phyloP scores from a whole-genome alignment of 2,329 filamentous ascomycete species.

The Cladophialophora psammophila region DNA sequence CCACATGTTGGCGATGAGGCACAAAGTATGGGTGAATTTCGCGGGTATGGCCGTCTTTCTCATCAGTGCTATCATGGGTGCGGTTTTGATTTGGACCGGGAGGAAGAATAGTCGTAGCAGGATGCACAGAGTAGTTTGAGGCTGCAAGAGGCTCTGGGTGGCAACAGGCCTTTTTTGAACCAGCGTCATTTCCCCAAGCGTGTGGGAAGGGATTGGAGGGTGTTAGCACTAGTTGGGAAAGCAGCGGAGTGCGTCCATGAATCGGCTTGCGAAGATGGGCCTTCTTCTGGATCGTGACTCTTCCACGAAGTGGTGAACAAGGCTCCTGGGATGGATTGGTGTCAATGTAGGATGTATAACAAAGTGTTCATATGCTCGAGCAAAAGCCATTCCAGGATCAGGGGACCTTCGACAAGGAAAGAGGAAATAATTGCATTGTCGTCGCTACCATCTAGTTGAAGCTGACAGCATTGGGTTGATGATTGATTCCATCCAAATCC shows the following conservation, averaged over 20 bases:
- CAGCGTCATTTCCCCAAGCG: no score
- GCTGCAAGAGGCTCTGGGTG: background rate
- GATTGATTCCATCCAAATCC: background rate
- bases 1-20: slow-evolving; percentile 6
- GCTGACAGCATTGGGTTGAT: background rate
- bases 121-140: slow-evolving; percentile 7
- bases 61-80: slow-evolving; percentile 20
- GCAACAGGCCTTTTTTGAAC: no score
- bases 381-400: background rate
- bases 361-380: background rate
- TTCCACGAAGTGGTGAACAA: no score
- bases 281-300: no score
- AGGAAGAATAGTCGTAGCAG: slow-evolving; percentile 5
- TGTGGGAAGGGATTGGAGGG: background rate
- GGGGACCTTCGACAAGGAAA: background rate
- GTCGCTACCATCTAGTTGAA: background rate
- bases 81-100: slow-evolving; percentile 14
- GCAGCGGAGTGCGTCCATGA: no score
- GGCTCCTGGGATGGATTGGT: no score
- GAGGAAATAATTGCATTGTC: background rate
- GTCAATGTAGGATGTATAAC: no score
- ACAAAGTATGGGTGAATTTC: slow-evolving; percentile 20
- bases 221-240: background rate
- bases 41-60: slow-evolving; percentile 26
- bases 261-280: no score